Evolutionary conservation across 495 filamentous ascomycete species (phyloP).

Genomic region (Neurospora tetraspora): DNA sequence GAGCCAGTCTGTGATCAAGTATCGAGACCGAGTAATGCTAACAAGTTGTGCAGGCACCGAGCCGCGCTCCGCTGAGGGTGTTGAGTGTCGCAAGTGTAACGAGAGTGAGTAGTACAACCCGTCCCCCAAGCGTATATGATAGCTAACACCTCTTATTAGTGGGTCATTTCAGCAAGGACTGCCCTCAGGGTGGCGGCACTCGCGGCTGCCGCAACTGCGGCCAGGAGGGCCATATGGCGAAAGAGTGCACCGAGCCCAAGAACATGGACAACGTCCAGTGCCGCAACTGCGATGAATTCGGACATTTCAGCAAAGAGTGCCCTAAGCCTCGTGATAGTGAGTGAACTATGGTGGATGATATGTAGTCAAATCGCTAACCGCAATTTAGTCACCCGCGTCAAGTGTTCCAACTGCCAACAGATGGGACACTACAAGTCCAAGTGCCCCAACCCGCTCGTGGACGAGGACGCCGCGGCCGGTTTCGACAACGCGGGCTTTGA

Average conservation of each 20-base stretch:
- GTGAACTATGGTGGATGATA: slow-evolving; percentile 5
- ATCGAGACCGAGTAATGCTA: slow-evolving; percentile 13
- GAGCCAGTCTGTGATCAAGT: slow-evolving; percentile 3
- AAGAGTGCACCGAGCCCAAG: slow-evolving; percentile 45
- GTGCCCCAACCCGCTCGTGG: slow-evolving; percentile 43
- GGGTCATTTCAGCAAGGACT: slow-evolving; percentile 80
- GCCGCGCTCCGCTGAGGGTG: slow-evolving; percentile 57
- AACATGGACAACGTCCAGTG: slow-evolving; percentile 59
- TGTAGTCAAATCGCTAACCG: slow-evolving; percentile 25
- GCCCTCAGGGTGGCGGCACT: slow-evolving; percentile 47
- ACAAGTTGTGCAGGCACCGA: slow-evolving; percentile 38
- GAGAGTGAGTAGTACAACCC: slow-evolving; percentile 39
- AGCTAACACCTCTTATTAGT: slow-evolving; percentile 30
- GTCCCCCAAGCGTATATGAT: background rate
- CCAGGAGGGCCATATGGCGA: slow-evolving; percentile 53
- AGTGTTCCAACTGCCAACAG: slow-evolving; percentile 67
- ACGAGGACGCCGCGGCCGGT: slow-evolving; percentile 18
- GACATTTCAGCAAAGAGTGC: slow-evolving; percentile 66
- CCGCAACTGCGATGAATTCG: slow-evolving; percentile 65
- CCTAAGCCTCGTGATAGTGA: slow-evolving; percentile 64
- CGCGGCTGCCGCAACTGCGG: slow-evolving; percentile 61
- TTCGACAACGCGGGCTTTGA: slow-evolving; percentile 4
- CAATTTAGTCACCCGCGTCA: slow-evolving; percentile 45
- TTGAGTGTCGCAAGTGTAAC: slow-evolving; percentile 74
- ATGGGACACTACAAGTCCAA: slow-evolving; percentile 60